Base-by-base conservation (phyloP, 345 rosid species). In the Durio zibethinus region DNA sequence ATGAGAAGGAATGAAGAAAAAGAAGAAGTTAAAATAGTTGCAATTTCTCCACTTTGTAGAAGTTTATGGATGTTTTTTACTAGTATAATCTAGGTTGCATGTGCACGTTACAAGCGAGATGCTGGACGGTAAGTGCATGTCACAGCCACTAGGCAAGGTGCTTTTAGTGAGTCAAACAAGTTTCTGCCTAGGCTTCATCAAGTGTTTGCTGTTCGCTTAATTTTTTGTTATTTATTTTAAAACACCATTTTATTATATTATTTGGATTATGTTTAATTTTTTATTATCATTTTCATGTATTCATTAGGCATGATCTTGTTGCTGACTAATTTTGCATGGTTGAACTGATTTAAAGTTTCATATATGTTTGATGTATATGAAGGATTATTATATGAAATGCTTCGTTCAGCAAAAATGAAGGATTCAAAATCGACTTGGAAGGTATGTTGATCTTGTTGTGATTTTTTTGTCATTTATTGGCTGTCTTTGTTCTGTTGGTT, bases 351-450 rank as follows among this genome's bases (percentile, higher is more conserved):
- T 69, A 12, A 45, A 18, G 56, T 77, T 71, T 45, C n/a, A 50
- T 47, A 23, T 59, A 4, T 42, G 74, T 77, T 77, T 66, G 64
- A 48, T 77, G 33, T 15, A 53, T 76, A 56, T 82, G 56, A 89
- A 97, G 99, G 99, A 71, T 87, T 97, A 74, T 87, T 97, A 82
- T 80, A 86, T 76, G 99, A 97, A 89, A 97, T 97, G 99, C 97
- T 97, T 82, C 86, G 98, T 68, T 92, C 97, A 60, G 93, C 95
- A 0, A 97, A 91, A 88, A 83, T 88, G 29, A 93, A 90, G 69
- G 88, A 88, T 89, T 91, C 98, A 43, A 92, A 89, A 82, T 93
- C 98, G 72, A 88, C 97, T 50, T 93, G 97, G 98, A 97, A 93
- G 98, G 99, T 97, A 82, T 61, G 42, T 67, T 62, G 50, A 73